A percentile compares a stretch with the other conserved stretches of the same genome.
Evolutionary conservation across 208 protist species (phyloP).

Genomic region (Phytomonas sp.): DNA sequence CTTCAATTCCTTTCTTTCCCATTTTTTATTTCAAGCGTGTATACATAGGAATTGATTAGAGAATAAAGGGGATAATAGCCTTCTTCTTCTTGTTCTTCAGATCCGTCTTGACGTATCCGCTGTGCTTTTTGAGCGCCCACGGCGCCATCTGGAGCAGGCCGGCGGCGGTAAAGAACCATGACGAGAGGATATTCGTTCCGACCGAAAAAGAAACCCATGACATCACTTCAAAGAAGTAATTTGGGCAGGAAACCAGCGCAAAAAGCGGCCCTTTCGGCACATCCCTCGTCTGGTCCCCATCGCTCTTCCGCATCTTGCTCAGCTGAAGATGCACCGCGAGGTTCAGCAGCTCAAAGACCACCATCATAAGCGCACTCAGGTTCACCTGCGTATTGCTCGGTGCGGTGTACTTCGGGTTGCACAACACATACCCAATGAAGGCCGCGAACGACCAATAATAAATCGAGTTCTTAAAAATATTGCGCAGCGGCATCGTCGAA

Average conservation of each 20-base stretch:
- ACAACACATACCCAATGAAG: slow-evolving; percentile 87
- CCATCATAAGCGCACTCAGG: slow-evolving; percentile 36
- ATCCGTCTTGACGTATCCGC: slow-evolving; percentile 73
- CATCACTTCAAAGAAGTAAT: slow-evolving; percentile 94
- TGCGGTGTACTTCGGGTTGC: slow-evolving; percentile 79
- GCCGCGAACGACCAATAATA: slow-evolving; percentile 94
- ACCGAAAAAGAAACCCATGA: slow-evolving; percentile 90
- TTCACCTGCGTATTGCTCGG: slow-evolving; percentile 38
- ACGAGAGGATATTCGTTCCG: slow-evolving; percentile 72
- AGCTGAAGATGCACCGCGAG: slow-evolving; percentile 87
- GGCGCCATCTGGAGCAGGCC: slow-evolving; percentile 81
- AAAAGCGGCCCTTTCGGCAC: slow-evolving; percentile 86
- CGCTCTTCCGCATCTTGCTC: slow-evolving; percentile 70
- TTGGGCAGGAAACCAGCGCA: slow-evolving; percentile 89
- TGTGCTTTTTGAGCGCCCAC: slow-evolving; percentile 86
- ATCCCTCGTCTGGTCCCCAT: slow-evolving; percentile 60
- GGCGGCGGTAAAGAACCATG: slow-evolving; percentile 73
- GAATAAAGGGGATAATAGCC: slow-evolving; percentile 78
- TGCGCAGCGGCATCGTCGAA: slow-evolving; percentile 91
- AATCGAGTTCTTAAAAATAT: slow-evolving; percentile 93
- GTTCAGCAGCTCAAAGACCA: slow-evolving; percentile 87
- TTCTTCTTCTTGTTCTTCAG: slow-evolving; percentile 65
- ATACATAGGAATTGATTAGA: slow-evolving; percentile 29
- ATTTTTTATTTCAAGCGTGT: neutral
- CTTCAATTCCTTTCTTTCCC: neutral